Conservation (phyloP, 306 rosid species). For the Calophaca sinica region DNA sequence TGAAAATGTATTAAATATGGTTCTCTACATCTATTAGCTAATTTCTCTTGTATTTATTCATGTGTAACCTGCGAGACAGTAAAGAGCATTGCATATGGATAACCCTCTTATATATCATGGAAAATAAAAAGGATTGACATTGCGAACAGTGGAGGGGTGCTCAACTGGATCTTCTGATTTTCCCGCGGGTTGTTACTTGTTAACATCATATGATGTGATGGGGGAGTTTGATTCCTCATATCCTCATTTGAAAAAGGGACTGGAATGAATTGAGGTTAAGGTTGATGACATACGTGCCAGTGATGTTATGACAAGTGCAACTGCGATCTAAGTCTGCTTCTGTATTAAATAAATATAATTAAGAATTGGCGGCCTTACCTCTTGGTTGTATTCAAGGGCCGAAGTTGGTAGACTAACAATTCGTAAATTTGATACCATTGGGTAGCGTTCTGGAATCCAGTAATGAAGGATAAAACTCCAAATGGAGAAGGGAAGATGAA, state of each 20-base stretch:
- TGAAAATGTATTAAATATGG: neutral
- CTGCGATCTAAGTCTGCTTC: neutral
- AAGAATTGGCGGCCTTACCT: conserved; percentile 25
- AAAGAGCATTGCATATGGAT: neutral
- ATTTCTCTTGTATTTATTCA: neutral
- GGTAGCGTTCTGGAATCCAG: too few species aligned
- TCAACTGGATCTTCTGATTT: conserved; percentile 5
- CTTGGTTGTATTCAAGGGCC: conserved; percentile 47
- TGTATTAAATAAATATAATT: neutral
- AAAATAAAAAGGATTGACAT: too few species aligned
- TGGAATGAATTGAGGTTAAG: conserved; percentile 2
- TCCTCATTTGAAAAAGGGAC: neutral
- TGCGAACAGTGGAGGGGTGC: neutral
- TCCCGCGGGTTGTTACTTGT: neutral
- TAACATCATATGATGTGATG: neutral
- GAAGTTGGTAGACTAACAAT: neutral
- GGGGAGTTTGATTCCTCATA: neutral
- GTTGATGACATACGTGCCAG: conserved; percentile 4
- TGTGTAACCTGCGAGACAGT: neutral
- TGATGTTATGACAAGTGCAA: conserved; percentile 39
- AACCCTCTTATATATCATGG: neutral
- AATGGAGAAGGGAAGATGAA: too few species aligned
- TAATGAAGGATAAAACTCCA: too few species aligned
- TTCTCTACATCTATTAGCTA: neutral
- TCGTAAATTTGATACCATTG: neutral